phyloP scores from a whole-genome alignment of 2,329 filamentous ascomycete genomes.

The Arthrobotrys iridis region DNA sequence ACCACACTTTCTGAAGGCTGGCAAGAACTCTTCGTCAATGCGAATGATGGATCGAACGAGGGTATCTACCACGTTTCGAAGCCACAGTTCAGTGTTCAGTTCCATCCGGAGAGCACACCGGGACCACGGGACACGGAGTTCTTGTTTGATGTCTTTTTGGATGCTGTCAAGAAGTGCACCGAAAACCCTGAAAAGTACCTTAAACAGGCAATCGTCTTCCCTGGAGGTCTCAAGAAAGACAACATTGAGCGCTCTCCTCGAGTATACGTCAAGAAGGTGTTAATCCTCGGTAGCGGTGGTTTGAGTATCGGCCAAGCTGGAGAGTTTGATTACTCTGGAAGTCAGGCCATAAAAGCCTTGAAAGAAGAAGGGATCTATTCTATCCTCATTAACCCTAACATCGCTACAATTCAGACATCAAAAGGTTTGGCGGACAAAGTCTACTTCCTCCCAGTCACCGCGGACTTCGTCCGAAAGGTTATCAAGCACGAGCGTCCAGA shows the following conservation, averaged over 20 bases:
- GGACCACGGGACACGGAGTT: constrained; percentile 96
- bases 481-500: constrained; percentile 94
- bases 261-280: constrained; percentile 89
- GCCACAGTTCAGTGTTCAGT: constrained; percentile 99
- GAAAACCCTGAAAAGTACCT: constrained; percentile 71
- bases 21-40: constrained; percentile 96
- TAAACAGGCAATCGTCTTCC: constrained; percentile 80
- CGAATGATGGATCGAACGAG: constrained; percentile 98
- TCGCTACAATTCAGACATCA: constrained; percentile 97
- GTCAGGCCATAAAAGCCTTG: constrained; percentile 96
- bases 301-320: constrained; percentile 97
- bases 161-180: constrained; percentile 77
- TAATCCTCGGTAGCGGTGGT: constrained; percentile 92
- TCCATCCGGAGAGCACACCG: constrained; percentile 96
- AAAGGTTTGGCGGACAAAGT: constrained; percentile 98
- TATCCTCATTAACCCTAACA: constrained; percentile 97
- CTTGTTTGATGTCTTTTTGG: constrained; percentile 95
- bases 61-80: constrained; percentile 87
- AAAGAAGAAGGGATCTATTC: constrained; percentile 99
- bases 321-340: constrained; percentile 98
- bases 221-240: constrained; percentile 81
- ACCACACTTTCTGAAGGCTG: constrained; percentile 78
- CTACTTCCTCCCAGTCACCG: constrained; percentile 96
- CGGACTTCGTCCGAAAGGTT: constrained; percentile 97
- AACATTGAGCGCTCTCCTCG: constrained; percentile 79